A percentile compares a stretch with the other conserved stretches of the same genome.
phyloP scores from a whole-genome alignment of 371 early-diverging fungal genomes.

The Parasitella parasitica region DNA sequence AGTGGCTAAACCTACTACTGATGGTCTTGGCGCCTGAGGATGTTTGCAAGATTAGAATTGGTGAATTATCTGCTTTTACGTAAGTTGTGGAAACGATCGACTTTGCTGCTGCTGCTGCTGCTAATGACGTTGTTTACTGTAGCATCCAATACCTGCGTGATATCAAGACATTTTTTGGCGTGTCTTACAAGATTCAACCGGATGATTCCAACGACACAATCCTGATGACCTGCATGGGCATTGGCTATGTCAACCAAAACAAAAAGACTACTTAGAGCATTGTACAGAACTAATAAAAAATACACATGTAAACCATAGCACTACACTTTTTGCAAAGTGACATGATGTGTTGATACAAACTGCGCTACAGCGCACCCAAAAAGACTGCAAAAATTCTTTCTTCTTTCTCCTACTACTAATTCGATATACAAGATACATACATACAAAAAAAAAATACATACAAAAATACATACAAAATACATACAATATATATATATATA shows the following conservation, averaged over 20 bases:
- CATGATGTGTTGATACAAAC: not conserved
- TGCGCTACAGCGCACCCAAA: not conserved
- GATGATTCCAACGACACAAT: constrained; percentile 71
- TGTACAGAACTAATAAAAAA: constrained; percentile 11
- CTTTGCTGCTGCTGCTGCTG: not conserved
- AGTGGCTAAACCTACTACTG: constrained; percentile 84
- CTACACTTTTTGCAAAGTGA: not conserved
- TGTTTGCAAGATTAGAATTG: constrained; percentile 88
- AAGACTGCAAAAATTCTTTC: not conserved
- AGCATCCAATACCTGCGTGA: constrained; percentile 90
- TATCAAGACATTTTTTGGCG: constrained; percentile 83
- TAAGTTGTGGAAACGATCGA: constrained; percentile 50
- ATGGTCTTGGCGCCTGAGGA: constrained; percentile 93
- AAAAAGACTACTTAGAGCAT: constrained; percentile 72
- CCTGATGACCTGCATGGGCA: constrained; percentile 86
- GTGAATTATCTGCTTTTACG: constrained; percentile 83
- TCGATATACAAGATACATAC: not conserved
- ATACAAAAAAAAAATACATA: too few species aligned
- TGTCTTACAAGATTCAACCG: constrained; percentile 86
- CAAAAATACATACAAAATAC: too few species aligned
- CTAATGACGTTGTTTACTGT: not conserved
- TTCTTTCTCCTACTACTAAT: not conserved
- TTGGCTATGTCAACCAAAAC: constrained; percentile 86
- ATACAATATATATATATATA: too few species aligned
- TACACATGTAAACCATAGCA: not conserved